phyloP scores from a whole-genome alignment of 257 asterid species.

The Anisodus acutangulus region DNA sequence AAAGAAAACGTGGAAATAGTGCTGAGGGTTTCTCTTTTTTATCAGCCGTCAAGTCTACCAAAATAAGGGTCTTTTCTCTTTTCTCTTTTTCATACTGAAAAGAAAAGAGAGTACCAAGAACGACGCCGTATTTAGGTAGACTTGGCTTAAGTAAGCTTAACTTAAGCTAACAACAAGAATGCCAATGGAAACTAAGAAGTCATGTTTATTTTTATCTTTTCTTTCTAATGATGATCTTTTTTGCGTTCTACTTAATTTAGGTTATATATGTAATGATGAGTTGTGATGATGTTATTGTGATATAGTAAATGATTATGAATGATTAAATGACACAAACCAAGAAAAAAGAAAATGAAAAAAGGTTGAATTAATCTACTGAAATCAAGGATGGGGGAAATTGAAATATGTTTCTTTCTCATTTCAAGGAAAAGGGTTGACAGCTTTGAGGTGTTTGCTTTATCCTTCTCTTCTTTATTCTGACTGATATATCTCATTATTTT shows the following conservation, averaged over 20 bases:
- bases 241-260: not conserved
- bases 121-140: slow-evolving; percentile 67
- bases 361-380: slow-evolving; percentile 7
- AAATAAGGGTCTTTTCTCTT: slow-evolving; percentile 40
- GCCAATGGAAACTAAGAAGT: not conserved
- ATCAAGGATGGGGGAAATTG: slow-evolving; percentile 30
- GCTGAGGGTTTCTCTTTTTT: not conserved
- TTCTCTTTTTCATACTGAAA: not conserved
- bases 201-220: slow-evolving; percentile 4
- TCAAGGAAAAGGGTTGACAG: slow-evolving; percentile 14
- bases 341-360: not conserved
- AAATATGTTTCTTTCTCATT: slow-evolving; percentile 17
- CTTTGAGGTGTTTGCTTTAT: slow-evolving; percentile 26
- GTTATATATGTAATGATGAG: slow-evolving; percentile 10
- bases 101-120: slow-evolving; percentile 29
- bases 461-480: not conserved
- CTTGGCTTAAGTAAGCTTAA: slow-evolving; percentile 46
- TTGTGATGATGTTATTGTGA: slow-evolving; percentile 15
- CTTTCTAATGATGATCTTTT: not conserved
- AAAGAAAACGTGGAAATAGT: not conserved
- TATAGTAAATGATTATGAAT: slow-evolving; percentile 1
- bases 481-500: not conserved
- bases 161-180: slow-evolving; percentile 39
- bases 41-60: slow-evolving; percentile 51
- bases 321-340: not conserved